Conservation (phyloP, 2,329 filamentous ascomycete genomes). For the Ceratocystis destructans region DNA sequence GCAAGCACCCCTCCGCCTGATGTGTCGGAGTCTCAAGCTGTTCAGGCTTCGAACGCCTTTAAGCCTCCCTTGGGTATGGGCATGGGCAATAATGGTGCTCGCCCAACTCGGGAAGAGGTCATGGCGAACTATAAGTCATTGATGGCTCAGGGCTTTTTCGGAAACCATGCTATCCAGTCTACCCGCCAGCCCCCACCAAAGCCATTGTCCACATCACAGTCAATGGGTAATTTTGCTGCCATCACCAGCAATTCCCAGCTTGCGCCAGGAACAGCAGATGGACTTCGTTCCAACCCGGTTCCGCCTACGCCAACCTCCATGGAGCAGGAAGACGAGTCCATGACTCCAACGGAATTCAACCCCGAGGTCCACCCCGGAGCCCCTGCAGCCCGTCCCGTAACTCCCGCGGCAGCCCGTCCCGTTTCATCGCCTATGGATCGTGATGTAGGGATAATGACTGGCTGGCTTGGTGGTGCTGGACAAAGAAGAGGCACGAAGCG, state of each 20-base stretch:
- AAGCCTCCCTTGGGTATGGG: conserved; percentile 15
- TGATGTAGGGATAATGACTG: conserved; percentile 13
- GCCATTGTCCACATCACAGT: conserved; percentile 16
- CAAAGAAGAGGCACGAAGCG: conserved; percentile 39
- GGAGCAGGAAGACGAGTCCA: conserved; percentile 5
- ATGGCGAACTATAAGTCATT: conserved; percentile 43
- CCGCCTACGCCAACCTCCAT: conserved; percentile 18
- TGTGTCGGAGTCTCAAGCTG: background rate
- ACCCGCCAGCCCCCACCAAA: conserved; percentile 34
- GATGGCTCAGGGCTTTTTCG: conserved; percentile 45
- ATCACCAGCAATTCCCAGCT: conserved; percentile 10
- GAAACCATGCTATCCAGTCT: conserved; percentile 43
- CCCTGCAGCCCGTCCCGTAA: conserved; percentile 19
- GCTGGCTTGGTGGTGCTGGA: conserved; percentile 13
- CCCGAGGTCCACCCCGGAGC: conserved; percentile 20
- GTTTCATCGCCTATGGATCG: conserved; percentile 22
- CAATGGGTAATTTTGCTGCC: conserved; percentile 16
- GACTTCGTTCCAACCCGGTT: conserved; percentile 15
- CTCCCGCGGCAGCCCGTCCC: conserved; percentile 6
- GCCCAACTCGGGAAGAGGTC: conserved; percentile 34
- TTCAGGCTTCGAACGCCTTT: background rate
- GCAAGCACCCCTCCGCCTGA: background rate
- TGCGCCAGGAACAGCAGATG: conserved; percentile 14
- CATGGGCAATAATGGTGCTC: conserved; percentile 11
- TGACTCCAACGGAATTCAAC: conserved; percentile 15